Evolutionary conservation across 768 basidiomycete species (phyloP).

Genomic region (Termitomyces bulborhizus): DNA sequence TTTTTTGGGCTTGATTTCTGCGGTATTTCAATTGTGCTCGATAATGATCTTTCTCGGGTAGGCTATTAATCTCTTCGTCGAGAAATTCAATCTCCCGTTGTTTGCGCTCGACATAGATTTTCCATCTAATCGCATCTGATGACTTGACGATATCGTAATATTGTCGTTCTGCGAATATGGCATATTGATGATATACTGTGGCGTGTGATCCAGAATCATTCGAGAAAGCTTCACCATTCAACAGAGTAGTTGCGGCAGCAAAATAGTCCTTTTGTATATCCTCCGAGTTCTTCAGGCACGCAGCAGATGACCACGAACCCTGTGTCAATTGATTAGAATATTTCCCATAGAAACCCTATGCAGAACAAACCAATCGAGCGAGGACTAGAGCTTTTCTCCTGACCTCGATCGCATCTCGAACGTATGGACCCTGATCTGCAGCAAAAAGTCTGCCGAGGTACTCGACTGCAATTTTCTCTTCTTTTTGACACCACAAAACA

Average conservation of each 20-base stretch:
- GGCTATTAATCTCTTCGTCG: conserved; percentile 24
- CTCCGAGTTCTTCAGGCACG: conserved; percentile 72
- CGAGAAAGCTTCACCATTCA: conserved; percentile 18
- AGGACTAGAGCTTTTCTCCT: conserved; percentile 38
- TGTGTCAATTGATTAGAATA: conserved; percentile 22
- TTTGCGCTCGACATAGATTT: conserved; percentile 70
- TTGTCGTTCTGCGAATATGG: conserved; percentile 85
- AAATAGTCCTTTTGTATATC: conserved; percentile 72
- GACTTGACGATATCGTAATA: conserved; percentile 67
- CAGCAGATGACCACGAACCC: conserved; percentile 90
- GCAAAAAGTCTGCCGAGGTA: conserved; percentile 42
- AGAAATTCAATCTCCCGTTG: conserved; percentile 58
- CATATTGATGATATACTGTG: conserved; percentile 73
- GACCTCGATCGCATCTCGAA: conserved; percentile 6
- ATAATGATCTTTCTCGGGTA: conserved; percentile 11
- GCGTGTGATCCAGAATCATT: conserved; percentile 26
- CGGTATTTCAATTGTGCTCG: conserved; percentile 16
- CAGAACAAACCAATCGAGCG: conserved; percentile 55
- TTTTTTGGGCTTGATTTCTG: conserved; percentile 24
- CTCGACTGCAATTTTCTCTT: conserved; percentile 78
- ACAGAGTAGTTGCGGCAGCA: conserved; percentile 41
- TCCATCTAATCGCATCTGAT: conserved; percentile 63
- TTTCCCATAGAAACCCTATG: neutral
- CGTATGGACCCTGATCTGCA: conserved; percentile 14
- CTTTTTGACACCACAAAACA: conserved; percentile 84